Evolutionary conservation across 2,329 filamentous ascomycete genomes (phyloP), one percentile per base, ranked within the genome.

Genomic region (Xylaria sp.): DNA sequence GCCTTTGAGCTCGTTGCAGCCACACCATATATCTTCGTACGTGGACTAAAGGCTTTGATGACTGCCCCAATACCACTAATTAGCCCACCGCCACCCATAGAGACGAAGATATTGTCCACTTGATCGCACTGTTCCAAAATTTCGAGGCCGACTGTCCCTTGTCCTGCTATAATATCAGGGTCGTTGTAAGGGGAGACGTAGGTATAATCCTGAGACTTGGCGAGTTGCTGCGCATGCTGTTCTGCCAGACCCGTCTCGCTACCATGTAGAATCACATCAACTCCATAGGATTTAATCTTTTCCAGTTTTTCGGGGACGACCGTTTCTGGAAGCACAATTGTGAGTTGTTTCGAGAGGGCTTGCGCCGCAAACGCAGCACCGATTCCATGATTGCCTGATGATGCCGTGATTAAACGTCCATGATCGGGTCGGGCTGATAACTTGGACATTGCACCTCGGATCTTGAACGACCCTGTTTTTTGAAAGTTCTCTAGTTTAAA

Each of bases 401-500:
- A 61, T 29, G 59, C 47, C 29, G 47, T 61, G 23, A 61, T 53
- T 25, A 61, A 53, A 16, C 35, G 47, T 42, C 48, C 47, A 12
- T 27, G 21, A 9, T 53, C 32, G 23, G 21, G 59, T 13, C 53
- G 47, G 13, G 16, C 10, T 3, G 59, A 61, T 21, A 61, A 21
- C 35, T 61, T 61, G 10, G 59, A 61, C 48, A 61, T 53, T 9
- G 59, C 47, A 8, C 59, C 59, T 16, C 59, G 40, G 13, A 61
- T 23, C 23, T 61, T 61, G 25, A 61, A 61, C 16, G 59, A 53
- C 13, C 59, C 59, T 16, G 59, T 53, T 42, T 16, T 42, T 27
- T 61, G 59, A 18, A 61, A 61, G n/a, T 61, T 53, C 47, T 61
- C 59, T 9, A 53, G 23, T n/a, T 61, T 61, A 23, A 42, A 61